phyloP scores from a whole-genome alignment of 768 basidiomycete genomes.

The Amanita brunnescens region DNA sequence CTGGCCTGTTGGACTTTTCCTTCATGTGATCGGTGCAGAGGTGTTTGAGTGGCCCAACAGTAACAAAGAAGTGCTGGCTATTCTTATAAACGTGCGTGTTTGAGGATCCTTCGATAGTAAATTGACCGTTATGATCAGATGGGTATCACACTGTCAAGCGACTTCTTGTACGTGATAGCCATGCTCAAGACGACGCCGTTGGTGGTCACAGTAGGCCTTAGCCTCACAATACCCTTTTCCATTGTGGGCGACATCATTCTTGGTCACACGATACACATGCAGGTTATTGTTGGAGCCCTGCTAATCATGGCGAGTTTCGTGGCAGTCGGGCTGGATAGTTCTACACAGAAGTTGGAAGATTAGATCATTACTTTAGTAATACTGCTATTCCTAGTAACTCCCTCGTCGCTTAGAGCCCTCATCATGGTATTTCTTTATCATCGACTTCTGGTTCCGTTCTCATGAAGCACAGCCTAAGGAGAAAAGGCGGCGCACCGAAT shows the following conservation, averaged over 20 bases:
- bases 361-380: background rate
- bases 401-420: background rate
- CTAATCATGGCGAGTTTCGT: slow-evolving; percentile 75
- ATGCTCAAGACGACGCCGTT: slow-evolving; percentile 97
- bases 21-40: slow-evolving; percentile 70
- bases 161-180: slow-evolving; percentile 79
- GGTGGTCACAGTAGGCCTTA: slow-evolving; percentile 88
- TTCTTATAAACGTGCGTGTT: slow-evolving; percentile 31
- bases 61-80: slow-evolving; percentile 26
- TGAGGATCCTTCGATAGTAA: background rate
- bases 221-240: slow-evolving; percentile 89
- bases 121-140: slow-evolving; percentile 38
- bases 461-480: slow-evolving; percentile 27
- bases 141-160: slow-evolving; percentile 74
- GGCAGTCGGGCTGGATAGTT: slow-evolving; percentile 48
- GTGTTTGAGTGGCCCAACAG: slow-evolving; percentile 61
- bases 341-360: slow-evolving; percentile 15
- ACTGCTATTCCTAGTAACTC: background rate
- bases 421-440: slow-evolving; percentile 15
- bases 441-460: slow-evolving; percentile 4
- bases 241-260: slow-evolving; percentile 73
- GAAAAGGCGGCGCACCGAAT: slow-evolving; percentile 32
- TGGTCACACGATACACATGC: slow-evolving; percentile 41
- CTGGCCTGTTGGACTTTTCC: slow-evolving; percentile 70
- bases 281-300: slow-evolving; percentile 65